Evolutionary conservation across 495 filamentous ascomycete species (phyloP).

Genomic region (Polyplosphaeria fusca): DNA sequence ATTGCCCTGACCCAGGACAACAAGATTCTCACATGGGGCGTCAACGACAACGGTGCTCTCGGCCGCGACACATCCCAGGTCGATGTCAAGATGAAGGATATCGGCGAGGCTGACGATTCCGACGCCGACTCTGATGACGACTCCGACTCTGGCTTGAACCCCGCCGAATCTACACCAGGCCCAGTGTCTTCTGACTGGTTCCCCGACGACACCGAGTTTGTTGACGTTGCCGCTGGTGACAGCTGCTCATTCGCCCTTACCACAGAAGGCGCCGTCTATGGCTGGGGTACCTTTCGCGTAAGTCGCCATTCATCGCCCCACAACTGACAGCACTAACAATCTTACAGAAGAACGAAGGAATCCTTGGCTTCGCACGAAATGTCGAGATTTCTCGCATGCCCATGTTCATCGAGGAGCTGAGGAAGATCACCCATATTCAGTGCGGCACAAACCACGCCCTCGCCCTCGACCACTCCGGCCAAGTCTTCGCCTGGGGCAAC

Average conservation of each 20-base stretch:
- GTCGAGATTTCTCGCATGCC: conserved; percentile 45
- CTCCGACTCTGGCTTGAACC: conserved; percentile 51
- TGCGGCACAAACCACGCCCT: conserved; percentile 69
- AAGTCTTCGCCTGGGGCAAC: conserved; percentile 67
- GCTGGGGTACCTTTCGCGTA: conserved; percentile 71
- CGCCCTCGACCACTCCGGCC: conserved; percentile 63
- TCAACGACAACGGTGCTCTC: conserved; percentile 66
- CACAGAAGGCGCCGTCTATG: conserved; percentile 61
- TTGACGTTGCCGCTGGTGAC: conserved; percentile 60
- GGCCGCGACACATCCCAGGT: conserved; percentile 59
- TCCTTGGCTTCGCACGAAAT: conserved; percentile 61
- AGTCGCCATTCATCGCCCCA: conserved; percentile 27
- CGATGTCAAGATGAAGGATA: conserved; percentile 57
- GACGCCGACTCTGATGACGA: conserved; percentile 50
- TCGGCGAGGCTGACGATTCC: conserved; percentile 46
- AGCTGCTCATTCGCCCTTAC: conserved; percentile 64
- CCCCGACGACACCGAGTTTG: conserved; percentile 53
- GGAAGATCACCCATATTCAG: conserved; percentile 60
- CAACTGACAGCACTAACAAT: conserved; percentile 22
- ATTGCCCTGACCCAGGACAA: conserved; percentile 63
- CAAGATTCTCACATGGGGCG: conserved; percentile 67
- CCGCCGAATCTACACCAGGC: conserved; percentile 57
- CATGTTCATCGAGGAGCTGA: conserved; percentile 51
- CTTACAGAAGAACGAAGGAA: conserved; percentile 60
- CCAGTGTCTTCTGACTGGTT: conserved; percentile 49